Base-by-base conservation (phyloP, 176 grass and related monocot species). In the Panicum miliaceum region DNA sequence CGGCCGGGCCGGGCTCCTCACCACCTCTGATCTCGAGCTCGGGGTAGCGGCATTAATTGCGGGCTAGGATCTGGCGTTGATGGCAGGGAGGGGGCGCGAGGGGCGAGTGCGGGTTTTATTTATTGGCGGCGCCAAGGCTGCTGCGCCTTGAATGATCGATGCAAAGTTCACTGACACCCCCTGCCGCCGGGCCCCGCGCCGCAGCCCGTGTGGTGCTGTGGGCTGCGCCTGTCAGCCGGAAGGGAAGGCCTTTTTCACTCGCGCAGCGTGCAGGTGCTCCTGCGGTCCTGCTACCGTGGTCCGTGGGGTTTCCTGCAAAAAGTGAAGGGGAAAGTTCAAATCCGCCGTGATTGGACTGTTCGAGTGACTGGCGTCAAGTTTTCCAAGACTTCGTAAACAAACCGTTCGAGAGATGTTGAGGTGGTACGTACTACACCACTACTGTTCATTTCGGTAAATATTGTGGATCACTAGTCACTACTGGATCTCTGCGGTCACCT, bases 11-110 rank as follows among this genome's bases (percentile, higher is more conserved):
- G 8, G 1, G 6, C 12, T 5, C 8, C 56, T 11, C 60, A 5
- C 6, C 42, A 10, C 46, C 88, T 79, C 68, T 67, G 80, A 84
- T 90, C 68, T 87, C 89, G 84, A 84, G 84, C 89, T 87, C 68
- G 51, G 58, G 75, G 15, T 45, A 67, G 71, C 48, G 75, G 81
- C 81, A 84, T 84, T 90, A 84, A 90, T 87, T 75, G 81, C 60
- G 20, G 54, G 51, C 52, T 85, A 89, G 43, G 73, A 81, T 85
- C 46, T 53, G 27, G 71, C 34, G 87, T 71, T 10, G 54, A 84
- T 51, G 76, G 68, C 72, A 32, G 51, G 53, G 48, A 32, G 51
- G 53, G 48, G 81, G 76, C 81, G 69, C 59, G 63, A 51, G 86
- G 73, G 32, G 53, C 72, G 86, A 85, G 77, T 77, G 78, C 73